Evolutionary conservation across 1,139 yeast genomes (phyloP).

Genomic region (Candida albicans): DNA sequence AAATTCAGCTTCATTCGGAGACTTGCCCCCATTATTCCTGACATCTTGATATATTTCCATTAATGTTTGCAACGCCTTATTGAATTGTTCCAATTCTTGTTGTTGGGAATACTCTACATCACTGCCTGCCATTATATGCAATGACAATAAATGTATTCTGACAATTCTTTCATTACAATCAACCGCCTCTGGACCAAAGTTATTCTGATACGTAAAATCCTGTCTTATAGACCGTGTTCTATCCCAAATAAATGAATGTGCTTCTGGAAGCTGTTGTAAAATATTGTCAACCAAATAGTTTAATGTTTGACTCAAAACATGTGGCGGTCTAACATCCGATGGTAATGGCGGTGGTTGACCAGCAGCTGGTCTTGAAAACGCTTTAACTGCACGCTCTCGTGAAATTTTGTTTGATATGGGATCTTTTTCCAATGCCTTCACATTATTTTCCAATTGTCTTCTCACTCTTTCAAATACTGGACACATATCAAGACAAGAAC

Average conservation of each 20-base stretch:
- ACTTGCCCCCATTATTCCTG: constrained; percentile 62
- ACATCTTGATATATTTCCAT: constrained; percentile 86
- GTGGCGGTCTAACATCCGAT: constrained; percentile 95
- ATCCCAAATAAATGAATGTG: constrained; percentile 97
- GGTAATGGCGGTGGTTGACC: constrained; percentile 98
- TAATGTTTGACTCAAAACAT: constrained; percentile 61
- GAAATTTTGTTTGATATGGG: constrained; percentile 64
- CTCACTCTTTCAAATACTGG: constrained; percentile 90
- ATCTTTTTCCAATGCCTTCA: constrained; percentile 75
- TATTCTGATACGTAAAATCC: constrained; percentile 95
- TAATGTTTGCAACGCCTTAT: constrained; percentile 86
- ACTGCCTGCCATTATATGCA: constrained; percentile 84
- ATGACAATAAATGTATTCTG: constrained; percentile 76
- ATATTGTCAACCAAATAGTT: constrained; percentile 67
- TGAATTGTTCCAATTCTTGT: constrained; percentile 92
- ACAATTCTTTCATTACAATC: constrained; percentile 93
- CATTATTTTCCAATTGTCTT: constrained; percentile 85
- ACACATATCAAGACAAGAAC: constrained; percentile 93
- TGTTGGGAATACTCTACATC: constrained; percentile 85
- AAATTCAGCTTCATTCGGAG: constrained; percentile 91
- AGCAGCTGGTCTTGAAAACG: constrained; percentile 96
- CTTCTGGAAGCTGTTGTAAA: constrained; percentile 68
- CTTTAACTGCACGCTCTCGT: constrained; percentile 71
- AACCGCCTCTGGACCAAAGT: constrained; percentile 89
- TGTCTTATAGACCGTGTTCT: constrained; percentile 97